Conservation (phyloP, 768 basidiomycete species). For the Amanita molliuscula region DNA sequence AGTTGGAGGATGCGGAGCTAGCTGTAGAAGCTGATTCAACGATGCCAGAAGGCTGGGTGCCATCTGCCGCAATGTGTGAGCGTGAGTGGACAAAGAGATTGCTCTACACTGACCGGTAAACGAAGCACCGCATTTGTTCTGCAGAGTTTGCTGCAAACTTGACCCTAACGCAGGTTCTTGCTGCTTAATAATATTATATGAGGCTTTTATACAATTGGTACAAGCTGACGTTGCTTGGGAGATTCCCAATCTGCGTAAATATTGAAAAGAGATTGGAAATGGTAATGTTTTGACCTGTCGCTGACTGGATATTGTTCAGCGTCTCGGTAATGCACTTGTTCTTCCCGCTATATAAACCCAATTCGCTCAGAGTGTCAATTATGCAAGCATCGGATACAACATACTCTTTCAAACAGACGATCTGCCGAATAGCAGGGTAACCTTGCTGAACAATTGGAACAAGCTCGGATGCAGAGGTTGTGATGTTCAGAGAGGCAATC, state of each 20-base stretch:
- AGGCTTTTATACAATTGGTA: slow-evolving; percentile 42
- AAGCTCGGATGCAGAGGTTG: slow-evolving; percentile 16
- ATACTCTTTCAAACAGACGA: slow-evolving; percentile 59
- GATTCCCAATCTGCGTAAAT: slow-evolving; percentile 5
- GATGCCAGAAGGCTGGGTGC: slow-evolving; percentile 24
- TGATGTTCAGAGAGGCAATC: slow-evolving; percentile 17
- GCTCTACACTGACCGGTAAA: slow-evolving; percentile 35
- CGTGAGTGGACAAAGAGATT: neutral
- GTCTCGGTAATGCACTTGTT: slow-evolving; percentile 47
- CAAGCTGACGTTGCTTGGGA: slow-evolving; percentile 35
- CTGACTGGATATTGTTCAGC: slow-evolving; percentile 39
- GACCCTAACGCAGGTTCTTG: slow-evolving; percentile 25
- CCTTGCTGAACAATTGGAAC: slow-evolving; percentile 33
- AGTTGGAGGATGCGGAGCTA: slow-evolving; percentile 10
- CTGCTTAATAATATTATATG: slow-evolving; percentile 31
- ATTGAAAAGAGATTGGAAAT: slow-evolving; percentile 19
- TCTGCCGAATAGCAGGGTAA: slow-evolving; percentile 48
- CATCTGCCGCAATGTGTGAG: slow-evolving; percentile 20
- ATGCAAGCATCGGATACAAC: slow-evolving; percentile 15
- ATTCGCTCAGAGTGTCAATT: neutral
- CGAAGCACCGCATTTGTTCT: slow-evolving; percentile 35
- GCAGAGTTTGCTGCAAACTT: slow-evolving; percentile 16
- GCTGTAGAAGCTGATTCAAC: slow-evolving; percentile 20
- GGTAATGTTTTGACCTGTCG: slow-evolving; percentile 24
- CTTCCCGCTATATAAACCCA: slow-evolving; percentile 17